phyloP scores from a whole-genome alignment of 1,284 basidiomycete genomes.

The Fomes fomentarius region DNA sequence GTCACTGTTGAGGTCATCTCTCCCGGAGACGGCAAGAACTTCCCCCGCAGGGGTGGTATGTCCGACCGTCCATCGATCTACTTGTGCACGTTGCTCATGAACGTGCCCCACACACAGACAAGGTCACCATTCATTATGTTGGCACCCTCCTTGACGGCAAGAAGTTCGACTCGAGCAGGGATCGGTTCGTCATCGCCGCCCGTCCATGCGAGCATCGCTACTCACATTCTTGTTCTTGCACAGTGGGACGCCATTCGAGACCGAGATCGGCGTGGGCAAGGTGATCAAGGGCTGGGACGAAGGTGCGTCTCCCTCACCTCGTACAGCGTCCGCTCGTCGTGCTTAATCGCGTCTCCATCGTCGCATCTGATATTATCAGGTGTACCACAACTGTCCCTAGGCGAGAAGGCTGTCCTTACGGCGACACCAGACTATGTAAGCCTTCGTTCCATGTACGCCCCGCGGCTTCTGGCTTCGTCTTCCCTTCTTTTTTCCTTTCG shows the following conservation, averaged over 20 bases:
- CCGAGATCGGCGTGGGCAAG: conserved; percentile 77
- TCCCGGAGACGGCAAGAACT: conserved; percentile 48
- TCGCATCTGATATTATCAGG: conserved; percentile 54
- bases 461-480: not conserved
- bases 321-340: not conserved
- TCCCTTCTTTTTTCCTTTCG: not conserved
- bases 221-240: not conserved
- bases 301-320: conserved; percentile 51
- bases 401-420: conserved; percentile 75
- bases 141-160: conserved; percentile 65
- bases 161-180: conserved; percentile 74
- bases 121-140: conserved; percentile 72
- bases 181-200: conserved; percentile 45
- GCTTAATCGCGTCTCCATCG: conserved; percentile 21
- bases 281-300: conserved; percentile 94
- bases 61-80: conserved; percentile 20
- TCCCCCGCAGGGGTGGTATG: conserved; percentile 53
- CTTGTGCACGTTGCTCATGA: not conserved
- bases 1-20: conserved; percentile 45
- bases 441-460: conserved; percentile 22
- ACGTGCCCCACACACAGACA: conserved; percentile 39
- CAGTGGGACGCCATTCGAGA: conserved; percentile 68
- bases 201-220: not conserved
- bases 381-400: conserved; percentile 76
- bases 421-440: conserved; percentile 72